Evolutionary conservation across 2,329 filamentous ascomycete genomes (phyloP).

Genomic region (Sordariomycetes sp.): DNA sequence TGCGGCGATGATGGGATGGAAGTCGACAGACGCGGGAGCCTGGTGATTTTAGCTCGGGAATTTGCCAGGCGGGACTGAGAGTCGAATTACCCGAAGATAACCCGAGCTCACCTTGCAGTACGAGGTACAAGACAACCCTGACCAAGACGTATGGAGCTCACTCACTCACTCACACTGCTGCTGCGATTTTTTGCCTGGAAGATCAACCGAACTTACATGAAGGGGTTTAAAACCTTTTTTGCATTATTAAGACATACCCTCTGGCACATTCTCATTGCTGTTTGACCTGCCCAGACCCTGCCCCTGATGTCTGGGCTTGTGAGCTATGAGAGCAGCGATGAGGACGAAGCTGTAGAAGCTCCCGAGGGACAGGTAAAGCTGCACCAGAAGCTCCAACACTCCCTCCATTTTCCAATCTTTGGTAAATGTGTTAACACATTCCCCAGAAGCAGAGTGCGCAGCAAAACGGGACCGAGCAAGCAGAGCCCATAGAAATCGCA

Average conservation of each 20-base stretch:
- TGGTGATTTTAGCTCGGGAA: neutral
- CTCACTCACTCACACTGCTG: neutral
- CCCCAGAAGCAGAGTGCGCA: neutral
- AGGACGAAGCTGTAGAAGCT: constrained; percentile 24
- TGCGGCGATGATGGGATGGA: neutral
- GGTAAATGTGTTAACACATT: neutral
- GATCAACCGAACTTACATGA: neutral
- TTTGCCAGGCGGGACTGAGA: neutral
- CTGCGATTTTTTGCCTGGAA: neutral
- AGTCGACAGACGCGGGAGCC: neutral
- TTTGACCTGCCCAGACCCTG: neutral
- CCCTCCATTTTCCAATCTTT: neutral
- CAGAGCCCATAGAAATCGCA: neutral
- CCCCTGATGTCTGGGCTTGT: constrained; percentile 32
- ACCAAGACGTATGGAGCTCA: neutral
- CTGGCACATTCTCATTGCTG: neutral
- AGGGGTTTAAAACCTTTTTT: neutral
- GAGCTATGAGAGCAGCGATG: constrained; percentile 40
- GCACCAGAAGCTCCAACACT: neutral
- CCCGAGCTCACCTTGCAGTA: neutral
- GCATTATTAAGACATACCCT: neutral
- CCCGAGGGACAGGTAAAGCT: neutral
- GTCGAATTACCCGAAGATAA: neutral
- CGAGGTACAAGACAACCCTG: neutral
- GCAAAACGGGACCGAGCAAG: neutral